A percentile compares a stretch with the other conserved stretches of the same genome.
Evolutionary conservation across 2,329 filamentous ascomycete genomes (phyloP).

Genomic region (Aspergillus felis): DNA sequence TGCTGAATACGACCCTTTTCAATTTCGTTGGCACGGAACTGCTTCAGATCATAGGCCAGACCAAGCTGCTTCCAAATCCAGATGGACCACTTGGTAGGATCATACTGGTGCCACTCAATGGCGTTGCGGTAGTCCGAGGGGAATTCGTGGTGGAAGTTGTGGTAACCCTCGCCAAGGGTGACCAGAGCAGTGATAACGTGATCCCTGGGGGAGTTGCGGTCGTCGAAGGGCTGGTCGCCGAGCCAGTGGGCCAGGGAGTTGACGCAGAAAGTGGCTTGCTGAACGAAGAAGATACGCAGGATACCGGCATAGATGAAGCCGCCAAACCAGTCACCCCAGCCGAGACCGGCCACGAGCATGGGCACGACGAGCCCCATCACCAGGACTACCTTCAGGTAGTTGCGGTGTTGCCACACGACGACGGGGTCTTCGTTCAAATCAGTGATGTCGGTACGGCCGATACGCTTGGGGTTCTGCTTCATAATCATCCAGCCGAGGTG

Average conservation of each 20-base stretch:
- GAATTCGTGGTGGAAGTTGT: constrained; percentile 96
- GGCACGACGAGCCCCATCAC: constrained; percentile 75
- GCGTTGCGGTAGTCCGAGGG: constrained; percentile 90
- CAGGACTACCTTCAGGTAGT: constrained; percentile 77
- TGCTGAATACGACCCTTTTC: constrained; percentile 89
- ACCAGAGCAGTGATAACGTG: constrained; percentile 81
- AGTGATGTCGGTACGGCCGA: constrained; percentile 82
- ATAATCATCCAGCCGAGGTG: constrained; percentile 89
- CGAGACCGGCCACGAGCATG: constrained; percentile 68
- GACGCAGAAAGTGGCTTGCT: constrained; percentile 90
- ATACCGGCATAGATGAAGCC: constrained; percentile 84
- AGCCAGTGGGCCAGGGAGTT: constrained; percentile 90
- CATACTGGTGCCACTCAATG: constrained; percentile 87
- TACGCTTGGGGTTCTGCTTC: constrained; percentile 88
- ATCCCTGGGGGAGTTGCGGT: constrained; percentile 86
- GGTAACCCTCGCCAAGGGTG: constrained; percentile 84
- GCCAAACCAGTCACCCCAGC: constrained; percentile 77
- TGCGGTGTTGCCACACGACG: constrained; percentile 81
- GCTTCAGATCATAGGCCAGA: constrained; percentile 81
- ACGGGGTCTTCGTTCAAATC: constrained; percentile 83
- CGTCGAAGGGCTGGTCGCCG: constrained; percentile 87
- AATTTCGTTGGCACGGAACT: constrained; percentile 88
- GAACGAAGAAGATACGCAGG: constrained; percentile 81
- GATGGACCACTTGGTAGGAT: constrained; percentile 88
- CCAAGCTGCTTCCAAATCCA: constrained; percentile 79